Base-by-base conservation (phyloP, 106 monocot genomes). In the Acorus gramineus region DNA sequence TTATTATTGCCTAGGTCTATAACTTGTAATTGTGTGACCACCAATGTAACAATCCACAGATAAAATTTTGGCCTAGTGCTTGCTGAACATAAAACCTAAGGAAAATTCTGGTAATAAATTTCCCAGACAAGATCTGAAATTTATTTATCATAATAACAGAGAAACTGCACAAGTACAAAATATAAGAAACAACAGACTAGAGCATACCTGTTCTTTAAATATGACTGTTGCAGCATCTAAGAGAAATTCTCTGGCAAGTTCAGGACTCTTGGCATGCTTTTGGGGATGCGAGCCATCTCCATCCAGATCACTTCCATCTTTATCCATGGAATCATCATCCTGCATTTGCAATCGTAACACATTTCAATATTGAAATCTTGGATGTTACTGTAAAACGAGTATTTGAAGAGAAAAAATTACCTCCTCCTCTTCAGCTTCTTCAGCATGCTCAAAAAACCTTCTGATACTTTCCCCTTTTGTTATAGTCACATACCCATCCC, bases 391-490 rank as follows among this genome's bases (percentile, higher is more conserved):
- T 28, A 28, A 28, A 28, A 28, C 28, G 28, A 28, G 28, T 0
- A 28, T 28, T 28, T 28, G 28, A 28, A 28, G 28, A 28, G 28
- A 28, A 43, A 8, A 49, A 64, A 48, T 63, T 65, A 96, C 96
- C 84, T 96, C 96, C 79, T 96, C 95, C 76, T 95, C 96, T 73
- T 96, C 96, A 43, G 85, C 85, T 78, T 96, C 95, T 76, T 96
- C 96, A 72, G 96, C 96, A 83, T 90, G 87, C 74, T 96, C 96
- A 69, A 96, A 91, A 73, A 96, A 96, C 49, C 66, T 73, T 78
- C 65, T 75, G 59, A 96, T 91, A 66, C 77, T 83, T 62, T 83
- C 90, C 5, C 96, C 90, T 68, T 91, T 73, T 45, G 90, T 96
- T 70, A 96, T 96, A 42, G 81, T 75, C 14, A 96, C 87, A 68